Conservation (phyloP, 2,329 filamentous ascomycete genomes). For the Alternaria panax region DNA sequence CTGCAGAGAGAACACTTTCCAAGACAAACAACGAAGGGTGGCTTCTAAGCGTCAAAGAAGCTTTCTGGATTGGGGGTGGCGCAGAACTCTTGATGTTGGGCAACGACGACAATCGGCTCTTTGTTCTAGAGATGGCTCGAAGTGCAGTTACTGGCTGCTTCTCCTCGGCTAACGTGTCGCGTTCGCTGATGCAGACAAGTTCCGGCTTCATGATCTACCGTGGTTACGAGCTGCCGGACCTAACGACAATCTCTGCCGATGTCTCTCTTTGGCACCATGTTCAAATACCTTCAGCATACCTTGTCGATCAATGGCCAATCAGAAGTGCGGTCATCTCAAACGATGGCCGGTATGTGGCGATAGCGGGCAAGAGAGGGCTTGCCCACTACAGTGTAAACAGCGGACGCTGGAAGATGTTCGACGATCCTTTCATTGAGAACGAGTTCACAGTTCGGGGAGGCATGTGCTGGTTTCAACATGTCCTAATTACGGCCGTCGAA, state of each 20-base stretch:
- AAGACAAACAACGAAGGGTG: slow-evolving; percentile 78
- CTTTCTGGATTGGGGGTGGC: slow-evolving; percentile 86
- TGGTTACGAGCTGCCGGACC: slow-evolving; percentile 88
- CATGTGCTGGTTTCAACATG: slow-evolving; percentile 99
- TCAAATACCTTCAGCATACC: slow-evolving; percentile 82
- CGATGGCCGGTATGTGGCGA: slow-evolving; percentile 91
- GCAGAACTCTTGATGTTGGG: slow-evolving; percentile 82
- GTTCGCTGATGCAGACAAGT: slow-evolving; percentile 87
- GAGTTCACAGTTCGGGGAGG: slow-evolving; percentile 92
- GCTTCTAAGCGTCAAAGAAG: slow-evolving; percentile 79
- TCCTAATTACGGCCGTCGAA: slow-evolving; percentile 93
- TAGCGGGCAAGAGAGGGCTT: slow-evolving; percentile 90
- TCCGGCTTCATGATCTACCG: slow-evolving; percentile 90
- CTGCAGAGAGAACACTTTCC: slow-evolving; percentile 69
- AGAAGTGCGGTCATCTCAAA: slow-evolving; percentile 84
- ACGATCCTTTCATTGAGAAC: slow-evolving; percentile 80
- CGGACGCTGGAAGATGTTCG: slow-evolving; percentile 94
- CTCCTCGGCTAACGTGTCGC: slow-evolving; percentile 86
- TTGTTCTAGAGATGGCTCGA: slow-evolving; percentile 89
- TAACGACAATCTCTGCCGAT: slow-evolving; percentile 91
- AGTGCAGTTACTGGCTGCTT: slow-evolving; percentile 94
- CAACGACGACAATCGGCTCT: slow-evolving; percentile 77
- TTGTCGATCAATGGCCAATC: slow-evolving; percentile 93
- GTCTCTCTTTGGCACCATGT: slow-evolving; percentile 94
- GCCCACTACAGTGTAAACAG: slow-evolving; percentile 96